phyloP scores from a whole-genome alignment of 2,329 filamentous ascomycete species.

The Claviceps humidiphila region DNA sequence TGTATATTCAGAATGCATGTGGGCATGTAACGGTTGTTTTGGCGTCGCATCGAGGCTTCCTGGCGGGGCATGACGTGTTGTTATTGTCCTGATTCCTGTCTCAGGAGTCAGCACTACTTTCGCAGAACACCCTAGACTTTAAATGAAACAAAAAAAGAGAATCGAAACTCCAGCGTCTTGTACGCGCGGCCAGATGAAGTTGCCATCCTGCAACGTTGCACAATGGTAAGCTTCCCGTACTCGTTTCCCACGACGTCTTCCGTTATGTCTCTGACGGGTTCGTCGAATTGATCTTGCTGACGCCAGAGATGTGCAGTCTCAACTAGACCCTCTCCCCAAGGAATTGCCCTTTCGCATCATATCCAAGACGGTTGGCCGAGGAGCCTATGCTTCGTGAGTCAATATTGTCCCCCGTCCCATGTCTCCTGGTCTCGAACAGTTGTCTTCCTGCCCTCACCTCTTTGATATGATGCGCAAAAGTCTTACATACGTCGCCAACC shows the following conservation, averaged over 20 bases:
- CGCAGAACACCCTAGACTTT: neutral
- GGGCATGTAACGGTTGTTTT: neutral
- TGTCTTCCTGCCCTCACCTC: neutral
- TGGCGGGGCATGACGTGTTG: neutral
- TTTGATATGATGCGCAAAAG: neutral
- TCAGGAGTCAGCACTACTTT: neutral
- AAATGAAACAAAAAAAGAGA: neutral
- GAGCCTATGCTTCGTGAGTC: constrained; percentile 87
- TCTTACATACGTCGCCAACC: constrained; percentile 4
- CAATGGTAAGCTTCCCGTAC: neutral
- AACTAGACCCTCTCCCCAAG: constrained; percentile 71
- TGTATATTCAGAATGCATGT: too few relatives aligned
- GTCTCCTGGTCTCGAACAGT: neutral
- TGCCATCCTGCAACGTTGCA: neutral
- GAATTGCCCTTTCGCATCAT: constrained; percentile 88
- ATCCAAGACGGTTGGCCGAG: constrained; percentile 91
- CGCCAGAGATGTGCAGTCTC: constrained; percentile 43
- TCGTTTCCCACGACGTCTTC: neutral
- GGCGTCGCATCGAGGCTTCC: neutral
- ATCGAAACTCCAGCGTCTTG: neutral
- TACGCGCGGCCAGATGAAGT: neutral
- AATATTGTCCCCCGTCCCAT: neutral
- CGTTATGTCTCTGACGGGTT: neutral
- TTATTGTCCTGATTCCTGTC: neutral
- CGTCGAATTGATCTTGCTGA: constrained; percentile 15